Conservation (phyloP, 2,329 filamentous ascomycete genomes). For the Amylocarpus encephaloides region DNA sequence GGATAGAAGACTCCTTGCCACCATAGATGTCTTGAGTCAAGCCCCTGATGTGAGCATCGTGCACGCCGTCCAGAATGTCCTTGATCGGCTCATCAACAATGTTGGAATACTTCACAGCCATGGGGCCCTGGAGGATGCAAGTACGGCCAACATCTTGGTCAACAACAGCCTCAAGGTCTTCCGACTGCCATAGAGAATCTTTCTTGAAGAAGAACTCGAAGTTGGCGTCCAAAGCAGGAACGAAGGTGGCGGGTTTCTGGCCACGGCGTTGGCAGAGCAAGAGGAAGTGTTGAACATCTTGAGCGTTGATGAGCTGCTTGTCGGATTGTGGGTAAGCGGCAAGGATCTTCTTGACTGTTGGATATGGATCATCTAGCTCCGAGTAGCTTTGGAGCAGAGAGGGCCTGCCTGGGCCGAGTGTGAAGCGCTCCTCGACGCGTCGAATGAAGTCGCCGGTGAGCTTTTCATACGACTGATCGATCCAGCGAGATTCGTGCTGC, state of each 20-base stretch:
- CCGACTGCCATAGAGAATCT: slow-evolving; percentile 98
- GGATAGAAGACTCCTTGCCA: slow-evolving; percentile 67
- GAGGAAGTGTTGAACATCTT: slow-evolving; percentile 96
- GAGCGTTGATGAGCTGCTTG: slow-evolving; percentile 90
- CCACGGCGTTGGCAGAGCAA: slow-evolving; percentile 83
- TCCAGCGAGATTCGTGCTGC: slow-evolving; percentile 86
- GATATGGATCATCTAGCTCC: slow-evolving; percentile 78
- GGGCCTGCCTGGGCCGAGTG: slow-evolving; percentile 59
- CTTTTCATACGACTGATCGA: slow-evolving; percentile 73
- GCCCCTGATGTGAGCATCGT: slow-evolving; percentile 76
- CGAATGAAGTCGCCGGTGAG: slow-evolving; percentile 94
- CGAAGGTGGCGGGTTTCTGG: slow-evolving; percentile 96
- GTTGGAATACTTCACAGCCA: slow-evolving; percentile 84
- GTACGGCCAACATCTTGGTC: slow-evolving; percentile 93
- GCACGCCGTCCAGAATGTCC: slow-evolving; percentile 87
- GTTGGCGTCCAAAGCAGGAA: slow-evolving; percentile 90
- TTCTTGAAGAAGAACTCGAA: slow-evolving; percentile 99
- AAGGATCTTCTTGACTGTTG: slow-evolving; percentile 71
- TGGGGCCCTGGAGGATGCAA: slow-evolving; percentile 92
- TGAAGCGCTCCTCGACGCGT: slow-evolving; percentile 95
- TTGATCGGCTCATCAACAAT: slow-evolving; percentile 89
- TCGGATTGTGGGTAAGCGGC: slow-evolving; percentile 80
- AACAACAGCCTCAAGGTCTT: slow-evolving; percentile 92
- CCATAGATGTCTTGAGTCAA: slow-evolving; percentile 76
- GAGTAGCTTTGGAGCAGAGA: slow-evolving; percentile 86